Conservation (phyloP, 805 yeast species). For the Yamadazyma ubonensis region DNA sequence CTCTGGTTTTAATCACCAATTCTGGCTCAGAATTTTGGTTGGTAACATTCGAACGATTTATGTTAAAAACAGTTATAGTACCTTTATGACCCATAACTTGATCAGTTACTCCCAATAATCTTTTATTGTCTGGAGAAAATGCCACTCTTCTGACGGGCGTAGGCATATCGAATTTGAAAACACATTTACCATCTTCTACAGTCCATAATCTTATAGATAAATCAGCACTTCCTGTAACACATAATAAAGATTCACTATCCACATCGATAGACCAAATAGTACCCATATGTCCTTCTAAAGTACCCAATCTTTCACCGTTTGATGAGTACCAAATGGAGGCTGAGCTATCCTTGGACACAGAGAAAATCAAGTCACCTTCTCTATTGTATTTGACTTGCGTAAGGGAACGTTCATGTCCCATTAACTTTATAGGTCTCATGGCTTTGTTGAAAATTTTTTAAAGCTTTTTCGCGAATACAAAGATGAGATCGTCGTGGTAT, state of each 20-base stretch:
- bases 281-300: constrained; percentile 82
- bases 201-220: constrained; percentile 82
- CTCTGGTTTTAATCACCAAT: constrained; percentile 58
- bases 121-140: constrained; percentile 70
- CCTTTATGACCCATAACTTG: constrained; percentile 90
- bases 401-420: constrained; percentile 97
- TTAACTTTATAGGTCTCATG: constrained; percentile 58
- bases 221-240: constrained; percentile 91
- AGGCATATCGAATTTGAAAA: constrained; percentile 68
- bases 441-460: constrained; percentile 14
- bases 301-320: constrained; percentile 96
- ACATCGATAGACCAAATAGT: constrained; percentile 94
- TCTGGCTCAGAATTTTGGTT: constrained; percentile 54
- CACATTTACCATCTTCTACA: constrained; percentile 71
- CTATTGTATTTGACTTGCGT: constrained; percentile 94
- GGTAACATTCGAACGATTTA: constrained; percentile 33
- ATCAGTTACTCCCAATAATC: constrained; percentile 76
- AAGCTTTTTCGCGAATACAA: constrained; percentile 1
- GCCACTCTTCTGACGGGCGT: constrained; percentile 93
- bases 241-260: constrained; percentile 62
- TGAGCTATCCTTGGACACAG: constrained; percentile 87
- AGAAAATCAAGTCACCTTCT: constrained; percentile 91
- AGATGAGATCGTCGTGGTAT: neutral
- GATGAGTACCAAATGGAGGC: constrained; percentile 93
- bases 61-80: constrained; percentile 63